Percentiles rank a stretch among this genome's conserved stretches.
phyloP scores from a whole-genome alignment of 2,329 filamentous ascomycete genomes.

The Neocucurbitaria cava region DNA sequence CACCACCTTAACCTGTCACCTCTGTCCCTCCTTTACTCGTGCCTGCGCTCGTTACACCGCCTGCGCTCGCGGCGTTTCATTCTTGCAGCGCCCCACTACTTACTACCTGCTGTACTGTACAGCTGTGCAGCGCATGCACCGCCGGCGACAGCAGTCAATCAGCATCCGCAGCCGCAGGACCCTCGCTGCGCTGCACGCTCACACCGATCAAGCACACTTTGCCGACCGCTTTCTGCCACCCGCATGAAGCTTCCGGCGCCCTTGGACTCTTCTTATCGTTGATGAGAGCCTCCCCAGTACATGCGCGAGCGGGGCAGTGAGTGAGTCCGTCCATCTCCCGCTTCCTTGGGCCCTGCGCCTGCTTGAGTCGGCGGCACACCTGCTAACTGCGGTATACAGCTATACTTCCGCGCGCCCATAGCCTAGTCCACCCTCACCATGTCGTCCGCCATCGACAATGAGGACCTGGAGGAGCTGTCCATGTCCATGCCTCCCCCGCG shows the following conservation, averaged over 20 bases:
- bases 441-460: constrained; percentile 70
- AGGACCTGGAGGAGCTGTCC: constrained; percentile 71
- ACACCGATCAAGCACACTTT: constrained; percentile 6
- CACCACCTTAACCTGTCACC: not conserved
- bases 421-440: constrained; percentile 29
- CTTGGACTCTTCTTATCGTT: not conserved
- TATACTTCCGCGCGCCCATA: constrained; percentile 2
- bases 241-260: not conserved
- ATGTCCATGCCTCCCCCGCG: constrained; percentile 74
- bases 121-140: constrained; percentile 1
- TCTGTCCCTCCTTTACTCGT: not conserved
- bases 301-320: constrained; percentile 23
- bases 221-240: not conserved
- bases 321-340: constrained; percentile 3
- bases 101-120: not conserved
- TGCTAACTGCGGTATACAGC: constrained; percentile 6
- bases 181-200: constrained; percentile 5
- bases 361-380: constrained; percentile 7
- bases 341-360: constrained; percentile 3
- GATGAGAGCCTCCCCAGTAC: constrained; percentile 17
- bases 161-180: not conserved
- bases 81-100: constrained; percentile 6
- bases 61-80: not conserved
- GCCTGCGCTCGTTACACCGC: not conserved
- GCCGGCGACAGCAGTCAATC: constrained; percentile 11